Percentiles rank a stretch among this genome's conserved stretches.
Evolutionary conservation across 805 yeast genomes (phyloP).

Genomic region (Suhomyces faveliae): DNA sequence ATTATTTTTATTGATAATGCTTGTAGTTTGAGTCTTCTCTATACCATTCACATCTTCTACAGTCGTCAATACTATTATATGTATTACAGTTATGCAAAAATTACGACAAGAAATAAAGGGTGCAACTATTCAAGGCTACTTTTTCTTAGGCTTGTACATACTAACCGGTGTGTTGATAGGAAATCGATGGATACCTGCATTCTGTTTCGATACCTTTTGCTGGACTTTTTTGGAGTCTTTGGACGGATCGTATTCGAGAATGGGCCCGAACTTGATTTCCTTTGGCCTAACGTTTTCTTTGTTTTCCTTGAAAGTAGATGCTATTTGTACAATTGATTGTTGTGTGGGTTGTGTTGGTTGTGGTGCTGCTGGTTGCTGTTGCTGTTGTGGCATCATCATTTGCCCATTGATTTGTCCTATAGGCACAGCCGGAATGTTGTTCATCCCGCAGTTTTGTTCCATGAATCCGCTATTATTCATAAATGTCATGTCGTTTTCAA

Average conservation of each 20-base stretch:
- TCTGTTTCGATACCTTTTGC: constrained; percentile 17
- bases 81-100: background rate
- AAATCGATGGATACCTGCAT: constrained; percentile 24
- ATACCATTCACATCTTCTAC: too few species aligned
- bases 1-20: too few species aligned
- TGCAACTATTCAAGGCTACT: constrained; percentile 5
- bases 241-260: constrained; percentile 41
- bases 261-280: constrained; percentile 39
- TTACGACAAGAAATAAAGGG: background rate
- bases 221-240: constrained; percentile 20
- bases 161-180: constrained; percentile 31
- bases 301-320: constrained; percentile 10
- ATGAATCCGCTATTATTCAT: background rate
- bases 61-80: too few species aligned
- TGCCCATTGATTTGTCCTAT: constrained; percentile 1
- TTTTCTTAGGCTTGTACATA: constrained; percentile 36
- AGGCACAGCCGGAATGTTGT: background rate
- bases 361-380: background rate
- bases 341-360: constrained; percentile 1
- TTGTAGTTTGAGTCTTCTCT: too few species aligned
- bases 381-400: constrained; percentile 4
- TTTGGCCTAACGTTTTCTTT: constrained; percentile 24
- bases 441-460: background rate
- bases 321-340: constrained; percentile 10
- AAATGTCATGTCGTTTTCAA: background rate